Evolutionary conservation across 2,329 filamentous ascomycete species (phyloP).

Genomic region (Colletotrichum orbiculare): DNA sequence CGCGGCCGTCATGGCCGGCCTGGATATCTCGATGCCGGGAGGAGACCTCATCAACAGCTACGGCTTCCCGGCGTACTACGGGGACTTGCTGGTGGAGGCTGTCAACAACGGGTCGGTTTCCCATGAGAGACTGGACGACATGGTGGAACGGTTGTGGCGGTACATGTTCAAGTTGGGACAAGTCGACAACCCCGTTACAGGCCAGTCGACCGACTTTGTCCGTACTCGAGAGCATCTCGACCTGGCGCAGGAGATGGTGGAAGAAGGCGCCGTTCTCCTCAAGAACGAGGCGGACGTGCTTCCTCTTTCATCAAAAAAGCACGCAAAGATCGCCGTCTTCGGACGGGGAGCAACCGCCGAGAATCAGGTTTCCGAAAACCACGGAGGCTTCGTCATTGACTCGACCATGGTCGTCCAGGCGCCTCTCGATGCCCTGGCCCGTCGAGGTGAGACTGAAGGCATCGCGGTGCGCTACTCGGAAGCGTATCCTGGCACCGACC

Average conservation of each 20-base stretch:
- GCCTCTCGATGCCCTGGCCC: neutral
- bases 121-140: no score
- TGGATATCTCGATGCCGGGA: conserved; percentile 44
- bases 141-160: no score
- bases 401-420: neutral
- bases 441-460: neutral
- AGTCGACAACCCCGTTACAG: no score
- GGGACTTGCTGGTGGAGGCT: no score
- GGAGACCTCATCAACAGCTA: no score
- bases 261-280: conserved; percentile 45
- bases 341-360: conserved; percentile 66
- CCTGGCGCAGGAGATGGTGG: conserved; percentile 11
- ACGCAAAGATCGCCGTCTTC: conserved; percentile 46
- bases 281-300: conserved; percentile 65
- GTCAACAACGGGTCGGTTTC: no score
- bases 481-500: conserved; percentile 12
- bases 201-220: no score
- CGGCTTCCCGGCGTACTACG: no score
- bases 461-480: conserved; percentile 7
- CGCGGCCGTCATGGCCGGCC: conserved; percentile 38
- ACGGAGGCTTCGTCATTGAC: conserved; percentile 30
- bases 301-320: conserved; percentile 61
- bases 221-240: conserved; percentile 34
- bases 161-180: no score
- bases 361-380: conserved; percentile 40